These are phyloP conservation scores for Tricholoma sp. DNA, from an alignment of 768 basidiomycete genomes.

Conservation along the genomic window DNA sequence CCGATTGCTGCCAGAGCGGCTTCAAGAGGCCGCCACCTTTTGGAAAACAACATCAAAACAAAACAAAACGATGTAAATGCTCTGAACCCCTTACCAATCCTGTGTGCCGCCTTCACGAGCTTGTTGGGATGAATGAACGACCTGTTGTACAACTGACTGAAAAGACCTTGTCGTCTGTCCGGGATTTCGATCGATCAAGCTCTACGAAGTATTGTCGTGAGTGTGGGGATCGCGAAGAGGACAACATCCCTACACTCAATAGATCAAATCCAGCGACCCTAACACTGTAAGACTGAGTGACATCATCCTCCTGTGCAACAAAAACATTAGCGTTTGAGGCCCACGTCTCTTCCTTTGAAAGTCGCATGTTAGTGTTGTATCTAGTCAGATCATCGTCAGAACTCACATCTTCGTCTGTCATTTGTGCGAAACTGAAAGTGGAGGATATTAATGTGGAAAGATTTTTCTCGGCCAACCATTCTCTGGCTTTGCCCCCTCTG, in stretches of 20 bases:
- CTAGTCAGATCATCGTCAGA: constrained; percentile 2
- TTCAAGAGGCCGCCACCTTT: constrained; percentile 92
- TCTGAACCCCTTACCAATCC: constrained; percentile 50
- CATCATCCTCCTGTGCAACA: constrained; percentile 93
- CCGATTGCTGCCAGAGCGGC: constrained; percentile 78
- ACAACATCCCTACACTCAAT: constrained; percentile 47
- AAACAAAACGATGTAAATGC: constrained; percentile 5
- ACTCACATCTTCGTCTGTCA: constrained; percentile 85
- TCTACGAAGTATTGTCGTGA: constrained; percentile 27
- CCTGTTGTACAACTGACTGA: constrained; percentile 46
- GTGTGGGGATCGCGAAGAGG: not conserved
- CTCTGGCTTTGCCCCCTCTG: constrained; percentile 58
- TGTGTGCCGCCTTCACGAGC: constrained; percentile 46
- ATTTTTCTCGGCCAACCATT: constrained; percentile 56
- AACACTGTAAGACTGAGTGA: constrained; percentile 75
- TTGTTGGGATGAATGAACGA: constrained; percentile 54
- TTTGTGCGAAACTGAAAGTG: constrained; percentile 72
- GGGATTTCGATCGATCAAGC: constrained; percentile 52
- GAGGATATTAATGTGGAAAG: constrained; percentile 45
- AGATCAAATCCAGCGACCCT: constrained; percentile 85
- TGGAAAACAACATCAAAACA: not conserved
- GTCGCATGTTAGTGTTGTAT: not conserved
- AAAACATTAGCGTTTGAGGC: constrained; percentile 85
- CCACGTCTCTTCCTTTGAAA: constrained; percentile 83
- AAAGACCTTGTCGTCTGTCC: constrained; percentile 47